Evolutionary conservation across 1,284 basidiomycete species (phyloP).

Genomic region (Grifola frondosa): DNA sequence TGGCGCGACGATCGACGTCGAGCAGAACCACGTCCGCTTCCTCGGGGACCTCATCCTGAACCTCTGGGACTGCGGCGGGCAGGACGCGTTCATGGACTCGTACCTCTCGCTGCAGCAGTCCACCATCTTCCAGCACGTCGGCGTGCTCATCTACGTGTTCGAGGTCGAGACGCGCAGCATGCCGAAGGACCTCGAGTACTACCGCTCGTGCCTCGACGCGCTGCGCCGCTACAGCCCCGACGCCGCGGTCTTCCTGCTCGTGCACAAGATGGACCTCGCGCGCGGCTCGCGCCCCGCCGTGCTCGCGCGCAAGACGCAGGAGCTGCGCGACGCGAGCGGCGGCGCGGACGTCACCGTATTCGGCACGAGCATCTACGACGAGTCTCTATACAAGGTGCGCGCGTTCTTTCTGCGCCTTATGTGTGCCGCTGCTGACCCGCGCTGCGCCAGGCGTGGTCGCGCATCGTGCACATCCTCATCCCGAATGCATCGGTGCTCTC

Average conservation of each 20-base stretch:
- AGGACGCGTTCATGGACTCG: conserved; percentile 96
- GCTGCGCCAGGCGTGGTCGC: conserved; percentile 85
- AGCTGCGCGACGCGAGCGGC: conserved; percentile 66
- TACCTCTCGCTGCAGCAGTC: conserved; percentile 89
- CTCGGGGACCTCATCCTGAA: conserved; percentile 92
- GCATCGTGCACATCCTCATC: conserved; percentile 94
- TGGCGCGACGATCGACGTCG: conserved; percentile 96
- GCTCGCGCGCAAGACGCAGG: conserved; percentile 69
- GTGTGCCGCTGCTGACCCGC: conserved; percentile 5
- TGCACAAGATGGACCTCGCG: conserved; percentile 96
- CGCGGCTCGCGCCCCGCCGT: conserved; percentile 56
- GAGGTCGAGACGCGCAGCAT: conserved; percentile 82
- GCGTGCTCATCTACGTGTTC: conserved; percentile 97
- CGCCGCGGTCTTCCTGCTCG: conserved; percentile 85
- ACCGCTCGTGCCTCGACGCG: conserved; percentile 81
- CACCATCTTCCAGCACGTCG: conserved; percentile 94
- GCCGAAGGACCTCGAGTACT: conserved; percentile 83
- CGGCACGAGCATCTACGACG: conserved; percentile 98
- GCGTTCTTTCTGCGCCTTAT: conserved; percentile 1
- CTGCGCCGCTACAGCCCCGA: conserved; percentile 76
- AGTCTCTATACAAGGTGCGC: conserved; percentile 90
- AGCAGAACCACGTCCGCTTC: conserved; percentile 96
- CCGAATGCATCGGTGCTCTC: conserved; percentile 91
- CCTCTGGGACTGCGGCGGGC: conserved; percentile 98
- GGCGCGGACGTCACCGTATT: conserved; percentile 67